Evolutionary conservation across 441 rosid genomes (phyloP).

Genomic region (Cnidoscolus chayamansa): DNA sequence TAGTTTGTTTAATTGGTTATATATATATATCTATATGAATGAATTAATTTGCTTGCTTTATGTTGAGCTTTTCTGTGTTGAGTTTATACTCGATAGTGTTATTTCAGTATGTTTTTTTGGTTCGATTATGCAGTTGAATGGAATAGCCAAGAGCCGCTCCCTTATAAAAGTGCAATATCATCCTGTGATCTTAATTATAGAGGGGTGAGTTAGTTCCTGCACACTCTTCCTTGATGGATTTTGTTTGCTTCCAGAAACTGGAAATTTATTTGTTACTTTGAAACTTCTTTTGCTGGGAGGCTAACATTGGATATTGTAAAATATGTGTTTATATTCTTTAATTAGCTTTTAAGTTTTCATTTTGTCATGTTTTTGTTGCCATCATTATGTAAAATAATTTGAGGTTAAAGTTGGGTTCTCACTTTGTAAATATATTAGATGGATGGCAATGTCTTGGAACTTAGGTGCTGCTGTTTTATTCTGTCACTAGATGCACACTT

Average conservation of each 20-base stretch:
- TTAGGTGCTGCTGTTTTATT: background rate
- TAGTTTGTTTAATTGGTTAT: constrained; percentile 3
- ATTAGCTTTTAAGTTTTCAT: background rate
- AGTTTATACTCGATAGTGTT: constrained; percentile 6
- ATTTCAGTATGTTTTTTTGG: constrained; percentile 16
- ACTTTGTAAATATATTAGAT: constrained; percentile 1
- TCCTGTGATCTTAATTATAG: constrained; percentile 22
- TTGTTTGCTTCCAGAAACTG: constrained; percentile 6
- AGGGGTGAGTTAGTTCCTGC: constrained; percentile 41
- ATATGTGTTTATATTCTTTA: background rate
- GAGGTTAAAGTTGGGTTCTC: constrained; percentile 16
- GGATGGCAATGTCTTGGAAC: constrained; percentile 3
- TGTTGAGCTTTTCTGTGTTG: background rate
- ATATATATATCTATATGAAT: constrained; percentile 12
- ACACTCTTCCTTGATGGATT: background rate
- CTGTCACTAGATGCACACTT: background rate
- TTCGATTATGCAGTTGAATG: constrained; percentile 34
- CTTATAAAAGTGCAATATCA: constrained; percentile 13
- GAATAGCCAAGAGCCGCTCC: constrained; percentile 28
- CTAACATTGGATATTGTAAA: background rate
- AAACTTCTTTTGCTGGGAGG: background rate
- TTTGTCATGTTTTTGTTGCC: background rate
- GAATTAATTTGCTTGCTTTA: background rate
- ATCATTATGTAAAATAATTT: background rate
- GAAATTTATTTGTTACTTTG: background rate